phyloP scores from a whole-genome alignment of 1,284 basidiomycete genomes.

The Tylopilus sp. region DNA sequence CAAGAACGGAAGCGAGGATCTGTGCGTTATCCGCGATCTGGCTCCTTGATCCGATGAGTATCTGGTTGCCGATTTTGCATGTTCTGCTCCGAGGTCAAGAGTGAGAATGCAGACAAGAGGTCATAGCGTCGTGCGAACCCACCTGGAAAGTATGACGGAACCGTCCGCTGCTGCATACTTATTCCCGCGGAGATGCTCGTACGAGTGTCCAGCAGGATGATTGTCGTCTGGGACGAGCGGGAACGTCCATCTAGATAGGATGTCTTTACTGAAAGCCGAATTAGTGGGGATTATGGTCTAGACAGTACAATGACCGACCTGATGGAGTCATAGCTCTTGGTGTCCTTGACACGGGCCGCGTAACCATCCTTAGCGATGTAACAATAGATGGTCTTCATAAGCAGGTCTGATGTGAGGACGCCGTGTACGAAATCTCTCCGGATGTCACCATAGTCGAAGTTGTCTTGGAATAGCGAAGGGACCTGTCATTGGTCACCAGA shows the following conservation, averaged over 20 bases:
- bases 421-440: conserved; percentile 93
- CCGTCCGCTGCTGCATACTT: conserved; percentile 78
- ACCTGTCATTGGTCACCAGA: conserved; percentile 49
- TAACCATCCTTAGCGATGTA: conserved; percentile 84
- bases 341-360: conserved; percentile 84
- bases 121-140: conserved; percentile 18
- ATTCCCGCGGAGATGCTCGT: conserved; percentile 81
- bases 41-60: conserved; percentile 72
- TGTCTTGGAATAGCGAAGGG: conserved; percentile 95
- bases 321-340: conserved; percentile 83
- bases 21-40: conserved; percentile 59
- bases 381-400: conserved; percentile 92
- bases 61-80: conserved; percentile 78
- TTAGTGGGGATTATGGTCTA: conserved; percentile 4
- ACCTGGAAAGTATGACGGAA: conserved; percentile 73
- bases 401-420: conserved; percentile 90
- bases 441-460: conserved; percentile 95
- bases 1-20: conserved; percentile 71
- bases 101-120: not conserved
- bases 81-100: conserved; percentile 43
- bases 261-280: conserved; percentile 66
- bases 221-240: conserved; percentile 93
- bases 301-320: conserved; percentile 44
- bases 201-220: conserved; percentile 74
- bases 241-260: conserved; percentile 89